Evolutionary conservation across 495 filamentous ascomycete species (phyloP).

Genomic region (Talaromyces borbonicus): DNA sequence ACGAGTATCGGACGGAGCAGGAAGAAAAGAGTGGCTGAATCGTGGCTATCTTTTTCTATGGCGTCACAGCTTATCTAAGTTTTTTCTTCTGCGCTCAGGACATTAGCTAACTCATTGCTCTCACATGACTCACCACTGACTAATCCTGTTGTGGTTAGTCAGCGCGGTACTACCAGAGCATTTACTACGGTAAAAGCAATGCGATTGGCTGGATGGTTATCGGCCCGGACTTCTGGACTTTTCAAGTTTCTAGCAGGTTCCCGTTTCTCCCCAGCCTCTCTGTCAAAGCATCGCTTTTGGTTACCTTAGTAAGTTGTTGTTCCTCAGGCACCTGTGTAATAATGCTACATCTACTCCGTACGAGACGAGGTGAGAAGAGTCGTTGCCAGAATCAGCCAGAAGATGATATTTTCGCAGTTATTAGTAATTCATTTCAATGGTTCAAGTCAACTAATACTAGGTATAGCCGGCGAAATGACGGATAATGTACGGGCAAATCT

Average conservation of each 20-base stretch:
- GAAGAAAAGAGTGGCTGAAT: background rate
- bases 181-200: no score
- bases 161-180: background rate
- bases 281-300: background rate
- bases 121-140: background rate
- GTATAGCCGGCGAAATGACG: no score
- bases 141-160: background rate
- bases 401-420: no score
- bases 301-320: background rate
- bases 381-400: slow-evolving; percentile 1
- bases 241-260: slow-evolving; percentile 2
- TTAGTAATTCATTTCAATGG: no score
- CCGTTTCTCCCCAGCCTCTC: slow-evolving; percentile 1
- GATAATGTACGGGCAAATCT: no score
- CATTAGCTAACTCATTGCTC: no score
- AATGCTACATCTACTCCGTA: background rate
- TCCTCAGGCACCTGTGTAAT: background rate
- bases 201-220: slow-evolving; percentile 1
- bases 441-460: no score
- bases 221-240: no score
- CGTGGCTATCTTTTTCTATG: slow-evolving; percentile 4
- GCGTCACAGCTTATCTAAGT: background rate
- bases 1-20: background rate
- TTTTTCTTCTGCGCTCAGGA: no score
- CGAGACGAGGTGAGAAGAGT: no score